A percentile compares a stretch with the other conserved stretches of the same genome.
Conservation (phyloP, 2,329 filamentous ascomycete species). For the Coniochaeta prunicola region DNA sequence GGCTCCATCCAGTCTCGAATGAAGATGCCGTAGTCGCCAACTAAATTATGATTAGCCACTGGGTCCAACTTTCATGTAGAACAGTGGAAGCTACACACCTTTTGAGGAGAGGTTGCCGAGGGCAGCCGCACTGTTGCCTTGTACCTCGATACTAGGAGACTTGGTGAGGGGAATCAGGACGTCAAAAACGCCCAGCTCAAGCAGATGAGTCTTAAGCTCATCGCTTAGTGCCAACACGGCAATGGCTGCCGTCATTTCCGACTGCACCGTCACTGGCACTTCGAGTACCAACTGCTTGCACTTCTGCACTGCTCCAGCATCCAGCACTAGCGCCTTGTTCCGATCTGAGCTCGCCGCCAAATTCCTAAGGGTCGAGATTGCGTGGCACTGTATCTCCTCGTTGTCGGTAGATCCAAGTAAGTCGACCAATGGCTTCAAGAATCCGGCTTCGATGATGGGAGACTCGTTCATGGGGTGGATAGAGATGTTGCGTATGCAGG, state of each 20-base stretch:
- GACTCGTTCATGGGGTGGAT: slow-evolving; percentile 98
- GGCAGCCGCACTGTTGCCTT: slow-evolving; percentile 95
- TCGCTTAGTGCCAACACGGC: slow-evolving; percentile 93
- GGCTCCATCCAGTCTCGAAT: slow-evolving; percentile 90
- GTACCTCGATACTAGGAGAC: slow-evolving; percentile 93
- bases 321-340: slow-evolving; percentile 95
- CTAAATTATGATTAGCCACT: slow-evolving; percentile 36
- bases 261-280: slow-evolving; percentile 90
- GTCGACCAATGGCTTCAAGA: slow-evolving; percentile 88
- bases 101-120: slow-evolving; percentile 95
- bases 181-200: slow-evolving; percentile 91
- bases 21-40: slow-evolving; percentile 95
- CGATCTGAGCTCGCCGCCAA: slow-evolving; percentile 93
- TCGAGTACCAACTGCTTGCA: slow-evolving; percentile 95
- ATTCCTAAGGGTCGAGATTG: slow-evolving; percentile 93
- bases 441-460: slow-evolving; percentile 95
- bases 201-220: slow-evolving; percentile 83
- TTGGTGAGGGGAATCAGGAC: slow-evolving; percentile 92
- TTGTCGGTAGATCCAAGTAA: slow-evolving; percentile 92
- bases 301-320: slow-evolving; percentile 94
- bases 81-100: slow-evolving; percentile 46
- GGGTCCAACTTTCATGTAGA: neutral
- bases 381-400: slow-evolving; percentile 98
- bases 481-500: slow-evolving; percentile 97
- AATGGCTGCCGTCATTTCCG: slow-evolving; percentile 99